Evolutionary conservation across 176 grass and related monocot species (phyloP).

Genomic region (Phoenix roebelenii): DNA sequence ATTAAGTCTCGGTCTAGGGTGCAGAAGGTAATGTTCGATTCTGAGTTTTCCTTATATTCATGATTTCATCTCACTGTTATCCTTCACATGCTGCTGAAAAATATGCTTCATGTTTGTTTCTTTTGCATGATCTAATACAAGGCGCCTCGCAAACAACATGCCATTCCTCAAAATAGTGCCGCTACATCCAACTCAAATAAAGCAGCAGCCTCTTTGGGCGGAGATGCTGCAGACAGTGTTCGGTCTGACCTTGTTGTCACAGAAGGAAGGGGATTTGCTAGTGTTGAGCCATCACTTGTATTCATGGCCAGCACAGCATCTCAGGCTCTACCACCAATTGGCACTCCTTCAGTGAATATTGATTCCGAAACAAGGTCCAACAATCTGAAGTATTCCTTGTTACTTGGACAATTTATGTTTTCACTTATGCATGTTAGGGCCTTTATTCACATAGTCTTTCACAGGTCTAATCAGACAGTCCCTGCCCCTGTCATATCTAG

Average conservation of each 20-base stretch:
- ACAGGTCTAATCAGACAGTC: slow-evolving; percentile 43
- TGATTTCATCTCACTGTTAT: not conserved
- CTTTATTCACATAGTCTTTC: slow-evolving; percentile 22
- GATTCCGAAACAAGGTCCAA: slow-evolving; percentile 42
- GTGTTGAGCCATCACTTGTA: slow-evolving; percentile 34
- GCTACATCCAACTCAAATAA: slow-evolving; percentile 40
- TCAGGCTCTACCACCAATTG: slow-evolving; percentile 45
- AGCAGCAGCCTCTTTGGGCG: slow-evolving; percentile 15
- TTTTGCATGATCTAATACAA: slow-evolving; percentile 6
- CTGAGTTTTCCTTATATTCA: slow-evolving; percentile 7
- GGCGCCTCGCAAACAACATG: slow-evolving; percentile 57
- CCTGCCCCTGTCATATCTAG: slow-evolving; percentile 23
- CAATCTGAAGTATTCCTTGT: slow-evolving; percentile 44
- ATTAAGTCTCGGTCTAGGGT: slow-evolving; percentile 72
- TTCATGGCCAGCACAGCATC: slow-evolving; percentile 27
- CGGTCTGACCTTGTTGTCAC: slow-evolving; percentile 20
- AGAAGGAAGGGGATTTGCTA: slow-evolving; percentile 29
- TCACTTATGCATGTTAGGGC: not conserved
- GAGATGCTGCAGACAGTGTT: slow-evolving; percentile 28
- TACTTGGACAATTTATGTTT: slow-evolving; percentile 12
- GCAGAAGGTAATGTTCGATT: slow-evolving; percentile 45
- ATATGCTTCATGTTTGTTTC: too few species aligned
- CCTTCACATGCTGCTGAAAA: slow-evolving; percentile 3
- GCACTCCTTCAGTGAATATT: slow-evolving; percentile 35
- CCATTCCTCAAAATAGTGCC: slow-evolving; percentile 26